A percentile compares a stretch with the other conserved stretches of the same genome.
Conservation (phyloP, 2,329 filamentous ascomycete species). For the Aspergillus persii region DNA sequence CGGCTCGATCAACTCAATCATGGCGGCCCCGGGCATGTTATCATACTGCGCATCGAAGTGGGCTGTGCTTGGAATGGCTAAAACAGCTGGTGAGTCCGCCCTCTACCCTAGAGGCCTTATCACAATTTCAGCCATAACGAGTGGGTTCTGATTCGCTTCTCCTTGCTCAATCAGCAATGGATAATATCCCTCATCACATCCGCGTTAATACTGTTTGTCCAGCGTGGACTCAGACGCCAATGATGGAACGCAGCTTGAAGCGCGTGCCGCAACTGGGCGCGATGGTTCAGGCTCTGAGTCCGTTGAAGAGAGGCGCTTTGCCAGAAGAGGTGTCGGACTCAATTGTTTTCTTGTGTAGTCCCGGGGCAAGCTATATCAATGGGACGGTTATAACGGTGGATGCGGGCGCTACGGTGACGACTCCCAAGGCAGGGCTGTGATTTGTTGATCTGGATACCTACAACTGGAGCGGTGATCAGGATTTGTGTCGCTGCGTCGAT, state of each 20-base stretch:
- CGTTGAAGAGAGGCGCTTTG: constrained; percentile 2
- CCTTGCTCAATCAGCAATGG: constrained; percentile 35
- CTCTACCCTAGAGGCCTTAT: background rate
- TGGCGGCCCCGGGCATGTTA: constrained; percentile 30
- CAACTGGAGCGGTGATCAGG: no score
- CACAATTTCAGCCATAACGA: no score
- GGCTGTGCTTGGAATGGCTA: constrained; percentile 56
- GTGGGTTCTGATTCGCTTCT: no score
- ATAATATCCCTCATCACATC: constrained; percentile 46
- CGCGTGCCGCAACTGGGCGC: background rate
- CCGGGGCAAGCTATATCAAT: background rate
- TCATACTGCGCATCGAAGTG: constrained; percentile 58
- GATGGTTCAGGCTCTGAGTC: background rate
- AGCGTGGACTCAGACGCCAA: background rate
- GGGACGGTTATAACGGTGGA: background rate
- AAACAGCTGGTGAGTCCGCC: constrained; percentile 40
- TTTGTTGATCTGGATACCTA: background rate
- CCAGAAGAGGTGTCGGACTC: background rate
- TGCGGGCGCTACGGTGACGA: background rate
- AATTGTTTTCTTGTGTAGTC: background rate
- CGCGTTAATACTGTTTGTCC: constrained; percentile 32
- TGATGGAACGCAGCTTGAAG: constrained; percentile 1
- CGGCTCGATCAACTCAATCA: background rate
- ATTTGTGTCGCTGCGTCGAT: no score
- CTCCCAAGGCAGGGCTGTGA: background rate